Evolutionary conservation across 257 asterid species (phyloP).

Genomic region (Solanum habrochaites): DNA sequence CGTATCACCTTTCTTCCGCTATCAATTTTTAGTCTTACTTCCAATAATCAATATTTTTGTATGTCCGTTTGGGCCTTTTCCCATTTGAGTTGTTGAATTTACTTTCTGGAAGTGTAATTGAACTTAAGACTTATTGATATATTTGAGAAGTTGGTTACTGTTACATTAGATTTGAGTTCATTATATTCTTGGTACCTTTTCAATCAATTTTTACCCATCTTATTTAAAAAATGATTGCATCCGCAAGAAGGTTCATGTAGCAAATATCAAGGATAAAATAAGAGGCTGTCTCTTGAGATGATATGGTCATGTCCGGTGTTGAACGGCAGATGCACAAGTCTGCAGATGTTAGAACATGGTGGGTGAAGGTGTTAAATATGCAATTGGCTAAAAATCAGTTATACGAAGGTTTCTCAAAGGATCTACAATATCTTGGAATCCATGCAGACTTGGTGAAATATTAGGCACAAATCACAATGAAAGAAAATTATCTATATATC

Average conservation of each 20-base stretch:
- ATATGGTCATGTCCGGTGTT: not conserved
- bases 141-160: not conserved
- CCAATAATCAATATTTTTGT: not conserved
- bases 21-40: not conserved
- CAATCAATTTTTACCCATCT: not conserved
- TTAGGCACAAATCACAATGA: not conserved
- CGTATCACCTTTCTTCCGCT: not conserved
- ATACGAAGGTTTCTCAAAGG: not conserved
- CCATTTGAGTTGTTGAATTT: not conserved
- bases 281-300: not conserved
- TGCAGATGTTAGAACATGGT: not conserved
- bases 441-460: not conserved
- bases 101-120: not conserved
- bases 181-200: not conserved
- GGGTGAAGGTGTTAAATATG: not conserved
- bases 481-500: not conserved
- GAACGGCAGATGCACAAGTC: not conserved
- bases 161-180: not conserved
- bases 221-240: not conserved
- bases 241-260: not conserved
- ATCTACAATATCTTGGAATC: not conserved
- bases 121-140: not conserved
- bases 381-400: not conserved
- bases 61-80: not conserved
- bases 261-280: not conserved